Evolutionary conservation across 495 filamentous ascomycete species (phyloP).

Genomic region (Lepraria neglecta): DNA sequence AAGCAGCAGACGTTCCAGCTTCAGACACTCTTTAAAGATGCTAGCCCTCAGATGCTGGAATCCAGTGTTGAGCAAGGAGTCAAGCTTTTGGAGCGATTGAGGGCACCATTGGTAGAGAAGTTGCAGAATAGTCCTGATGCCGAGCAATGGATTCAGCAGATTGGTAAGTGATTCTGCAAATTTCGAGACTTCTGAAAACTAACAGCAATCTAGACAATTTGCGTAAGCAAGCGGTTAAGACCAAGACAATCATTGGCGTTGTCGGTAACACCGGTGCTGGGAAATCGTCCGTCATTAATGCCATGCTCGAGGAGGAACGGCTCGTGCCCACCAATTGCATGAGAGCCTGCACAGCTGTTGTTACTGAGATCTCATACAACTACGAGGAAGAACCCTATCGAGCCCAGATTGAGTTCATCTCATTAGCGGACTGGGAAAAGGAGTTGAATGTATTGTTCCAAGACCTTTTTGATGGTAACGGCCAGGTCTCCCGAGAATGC

Average conservation of each 20-base stretch:
- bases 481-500: slow-evolving; percentile 40
- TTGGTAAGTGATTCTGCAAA: slow-evolving; percentile 23
- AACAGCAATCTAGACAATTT: slow-evolving; percentile 25
- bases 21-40: slow-evolving; percentile 34
- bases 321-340: slow-evolving; percentile 52
- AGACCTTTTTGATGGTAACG: slow-evolving; percentile 48
- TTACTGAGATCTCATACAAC: slow-evolving; percentile 63
- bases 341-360: slow-evolving; percentile 60
- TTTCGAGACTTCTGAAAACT: no score
- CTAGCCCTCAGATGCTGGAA: slow-evolving; percentile 37
- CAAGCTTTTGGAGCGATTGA: slow-evolving; percentile 33
- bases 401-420: slow-evolving; percentile 61
- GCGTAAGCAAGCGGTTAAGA: slow-evolving; percentile 34
- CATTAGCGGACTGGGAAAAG: slow-evolving; percentile 47
- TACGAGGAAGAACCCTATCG: slow-evolving; percentile 45
- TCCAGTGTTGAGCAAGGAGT: slow-evolving; percentile 36
- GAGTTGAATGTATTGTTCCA: slow-evolving; percentile 44
- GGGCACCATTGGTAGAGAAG: slow-evolving; percentile 23
- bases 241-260: slow-evolving; percentile 48
- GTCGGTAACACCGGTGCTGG: slow-evolving; percentile 55
- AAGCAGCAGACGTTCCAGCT: slow-evolving; percentile 31
- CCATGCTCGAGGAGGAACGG: slow-evolving; percentile 49
- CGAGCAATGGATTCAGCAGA: slow-evolving; percentile 39
- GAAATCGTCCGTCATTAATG: slow-evolving; percentile 57
- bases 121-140: slow-evolving; percentile 27